Conservation (phyloP, 2,329 filamentous ascomycete species). For the Neofusicoccum kwambonambiense region DNA sequence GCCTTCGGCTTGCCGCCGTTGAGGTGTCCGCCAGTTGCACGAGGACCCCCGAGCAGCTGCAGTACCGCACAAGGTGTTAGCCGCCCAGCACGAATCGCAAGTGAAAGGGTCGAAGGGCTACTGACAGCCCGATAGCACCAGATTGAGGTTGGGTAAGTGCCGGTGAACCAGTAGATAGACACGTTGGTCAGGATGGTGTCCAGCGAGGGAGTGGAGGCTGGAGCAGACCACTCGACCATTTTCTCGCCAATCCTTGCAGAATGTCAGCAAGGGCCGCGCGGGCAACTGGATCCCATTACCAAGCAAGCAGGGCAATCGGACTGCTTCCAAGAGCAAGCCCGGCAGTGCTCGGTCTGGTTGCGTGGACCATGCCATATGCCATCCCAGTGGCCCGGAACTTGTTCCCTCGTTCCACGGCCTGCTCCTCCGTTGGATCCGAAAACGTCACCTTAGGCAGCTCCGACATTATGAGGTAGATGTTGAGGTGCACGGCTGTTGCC, state of each 20-base stretch:
- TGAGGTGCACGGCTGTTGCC: not conserved
- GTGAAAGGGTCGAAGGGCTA: too few species aligned
- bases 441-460: too few species aligned
- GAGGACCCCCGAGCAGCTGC: not conserved
- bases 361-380: conserved; percentile 55
- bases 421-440: conserved; percentile 34
- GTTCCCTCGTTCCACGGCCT: conserved; percentile 36
- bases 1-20: conserved; percentile 41
- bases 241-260: conserved; percentile 33
- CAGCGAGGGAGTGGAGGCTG: conserved; percentile 31
- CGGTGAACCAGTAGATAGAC: conserved; percentile 57
- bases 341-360: conserved; percentile 56
- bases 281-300: conserved; percentile 28
- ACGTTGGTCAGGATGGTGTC: conserved; percentile 51
- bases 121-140: conserved; percentile 48
- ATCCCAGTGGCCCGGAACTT: conserved; percentile 44
- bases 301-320: conserved; percentile 58
- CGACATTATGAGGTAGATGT: not conserved
- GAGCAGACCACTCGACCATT: conserved; percentile 54
- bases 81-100: too few species aligned
- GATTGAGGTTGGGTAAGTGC: conserved; percentile 48
- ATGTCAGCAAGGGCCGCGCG: too few species aligned
- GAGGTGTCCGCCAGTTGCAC: conserved; percentile 5
- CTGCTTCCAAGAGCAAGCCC: conserved; percentile 54
- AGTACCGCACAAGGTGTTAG: not conserved